A percentile compares a stretch with the other conserved stretches of the same genome.
Evolutionary conservation across 2,329 filamentous ascomycete genomes (phyloP).

Genomic region (Dissoconium aciculare): DNA sequence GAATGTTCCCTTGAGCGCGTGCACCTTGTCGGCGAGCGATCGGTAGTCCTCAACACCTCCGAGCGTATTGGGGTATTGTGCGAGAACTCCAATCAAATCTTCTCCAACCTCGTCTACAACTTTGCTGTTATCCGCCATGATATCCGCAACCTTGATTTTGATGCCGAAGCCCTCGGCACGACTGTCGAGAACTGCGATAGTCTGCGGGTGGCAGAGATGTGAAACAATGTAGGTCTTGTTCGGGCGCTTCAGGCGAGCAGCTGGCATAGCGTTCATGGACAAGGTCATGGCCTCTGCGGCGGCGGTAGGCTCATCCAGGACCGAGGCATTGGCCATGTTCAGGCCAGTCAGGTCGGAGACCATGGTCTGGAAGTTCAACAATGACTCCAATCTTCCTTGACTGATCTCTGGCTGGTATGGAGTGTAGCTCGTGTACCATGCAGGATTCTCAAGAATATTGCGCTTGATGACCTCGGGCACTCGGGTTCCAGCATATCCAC

Average conservation of each 20-base stretch:
- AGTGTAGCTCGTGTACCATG: conserved; percentile 96
- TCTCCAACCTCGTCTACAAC: conserved; percentile 60
- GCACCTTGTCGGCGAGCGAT: conserved; percentile 57
- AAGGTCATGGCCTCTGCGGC: conserved; percentile 94
- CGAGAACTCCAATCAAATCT: conserved; percentile 73
- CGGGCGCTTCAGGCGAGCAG: conserved; percentile 54
- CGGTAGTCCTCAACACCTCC: conserved; percentile 67
- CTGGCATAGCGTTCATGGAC: conserved; percentile 60
- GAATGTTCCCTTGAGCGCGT: conserved; percentile 63
- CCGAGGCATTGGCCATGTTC: conserved; percentile 76
- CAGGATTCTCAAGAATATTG: conserved; percentile 82
- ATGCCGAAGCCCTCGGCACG: conserved; percentile 88
- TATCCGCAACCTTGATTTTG: conserved; percentile 56
- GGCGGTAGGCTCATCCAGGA: conserved; percentile 82
- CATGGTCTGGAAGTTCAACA: conserved; percentile 92
- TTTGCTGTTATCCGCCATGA: conserved; percentile 49
- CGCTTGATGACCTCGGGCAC: conserved; percentile 82
- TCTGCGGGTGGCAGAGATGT: conserved; percentile 68
- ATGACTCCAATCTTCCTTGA: conserved; percentile 78
- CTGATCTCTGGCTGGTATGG: conserved; percentile 97
- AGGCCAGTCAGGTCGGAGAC: conserved; percentile 77
- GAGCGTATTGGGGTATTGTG: conserved; percentile 88
- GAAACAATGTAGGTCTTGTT: conserved; percentile 78
- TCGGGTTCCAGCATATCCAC: conserved; percentile 76
- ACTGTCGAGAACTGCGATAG: conserved; percentile 66